Conservation (phyloP, 2,329 filamentous ascomycete genomes). For the Macrophomina pseudophaseolina region DNA sequence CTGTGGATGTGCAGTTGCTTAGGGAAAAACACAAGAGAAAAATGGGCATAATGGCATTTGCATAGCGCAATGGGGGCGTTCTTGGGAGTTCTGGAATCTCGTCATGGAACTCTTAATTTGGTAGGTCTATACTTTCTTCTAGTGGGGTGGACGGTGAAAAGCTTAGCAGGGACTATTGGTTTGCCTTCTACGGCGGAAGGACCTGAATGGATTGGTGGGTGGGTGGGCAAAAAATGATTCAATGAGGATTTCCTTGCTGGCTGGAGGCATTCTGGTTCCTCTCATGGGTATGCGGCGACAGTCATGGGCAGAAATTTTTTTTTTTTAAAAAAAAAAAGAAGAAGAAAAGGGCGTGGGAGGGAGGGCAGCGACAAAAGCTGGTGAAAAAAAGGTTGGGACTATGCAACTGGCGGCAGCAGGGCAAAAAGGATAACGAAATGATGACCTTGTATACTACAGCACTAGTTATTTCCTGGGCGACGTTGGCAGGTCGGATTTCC, state of each 20-base stretch:
- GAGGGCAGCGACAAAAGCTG: not conserved
- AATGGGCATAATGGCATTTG: constrained; percentile 26
- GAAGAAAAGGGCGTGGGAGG: too few relatives aligned
- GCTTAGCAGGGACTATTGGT: not conserved
- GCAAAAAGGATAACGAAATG: constrained; percentile 7
- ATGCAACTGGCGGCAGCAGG: not conserved
- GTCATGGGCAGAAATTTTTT: not conserved
- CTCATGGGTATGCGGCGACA: not conserved
- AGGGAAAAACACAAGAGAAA: constrained; percentile 1
- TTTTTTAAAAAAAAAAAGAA: too few relatives aligned
- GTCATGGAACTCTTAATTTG: constrained; percentile 11
- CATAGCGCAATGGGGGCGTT: constrained; percentile 27
- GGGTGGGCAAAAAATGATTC: not conserved
- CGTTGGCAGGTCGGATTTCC: not conserved
- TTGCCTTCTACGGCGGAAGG: not conserved
- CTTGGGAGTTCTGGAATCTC: constrained; percentile 2
- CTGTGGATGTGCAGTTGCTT: constrained; percentile 3
- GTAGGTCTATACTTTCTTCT: constrained; percentile 4
- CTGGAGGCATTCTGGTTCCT: constrained; percentile 8
- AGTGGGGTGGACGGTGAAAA: not conserved
- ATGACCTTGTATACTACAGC: constrained; percentile 19
- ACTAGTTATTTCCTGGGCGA: constrained; percentile 10
- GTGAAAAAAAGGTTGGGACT: not conserved
- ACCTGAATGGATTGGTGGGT: not conserved
- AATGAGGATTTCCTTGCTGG: constrained; percentile 14